phyloP scores from a whole-genome alignment of 2,329 filamentous ascomycete genomes.

The Domatiomyces catenatus region DNA sequence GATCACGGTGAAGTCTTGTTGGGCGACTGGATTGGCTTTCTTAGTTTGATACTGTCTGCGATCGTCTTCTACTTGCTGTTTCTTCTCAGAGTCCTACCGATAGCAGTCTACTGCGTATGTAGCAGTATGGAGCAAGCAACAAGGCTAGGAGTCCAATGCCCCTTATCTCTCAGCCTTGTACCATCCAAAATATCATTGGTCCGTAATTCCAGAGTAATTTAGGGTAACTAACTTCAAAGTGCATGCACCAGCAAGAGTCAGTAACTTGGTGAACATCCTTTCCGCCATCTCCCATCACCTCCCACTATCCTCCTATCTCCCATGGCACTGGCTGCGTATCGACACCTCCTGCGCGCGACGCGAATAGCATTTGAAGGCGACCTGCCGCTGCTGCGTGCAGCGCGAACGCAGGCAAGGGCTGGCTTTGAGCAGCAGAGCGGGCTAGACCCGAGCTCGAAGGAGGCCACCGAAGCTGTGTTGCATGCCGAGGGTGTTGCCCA shows the following conservation, averaged over 20 bases:
- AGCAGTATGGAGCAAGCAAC: no score
- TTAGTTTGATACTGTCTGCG: no score
- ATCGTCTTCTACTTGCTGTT: no score
- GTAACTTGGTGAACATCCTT: not conserved
- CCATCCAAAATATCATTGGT: no score
- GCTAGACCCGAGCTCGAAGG: conserved; percentile 42
- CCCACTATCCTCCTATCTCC: not conserved
- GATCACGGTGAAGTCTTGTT: no score
- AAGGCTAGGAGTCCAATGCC: no score
- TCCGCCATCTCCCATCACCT: not conserved
- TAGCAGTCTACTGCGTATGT: no score
- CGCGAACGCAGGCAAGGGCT: conserved; percentile 54
- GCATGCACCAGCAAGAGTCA: conserved; percentile 6
- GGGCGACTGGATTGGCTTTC: no score
- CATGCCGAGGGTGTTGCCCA: conserved; percentile 71
- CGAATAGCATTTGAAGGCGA: conserved; percentile 76
- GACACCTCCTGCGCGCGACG: conserved; percentile 64
- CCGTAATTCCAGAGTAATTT: no score
- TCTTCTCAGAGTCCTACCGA: no score
- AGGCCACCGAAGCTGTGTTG: conserved; percentile 49
- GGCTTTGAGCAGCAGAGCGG: conserved; percentile 55
- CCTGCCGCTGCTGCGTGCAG: conserved; percentile 48
- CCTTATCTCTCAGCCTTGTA: no score
- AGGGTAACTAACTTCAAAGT: no score
- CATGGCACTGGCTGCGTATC: conserved; percentile 62